Base-by-base conservation (phyloP, 1,139 yeast species). In the Geotrichum bryndzae region DNA sequence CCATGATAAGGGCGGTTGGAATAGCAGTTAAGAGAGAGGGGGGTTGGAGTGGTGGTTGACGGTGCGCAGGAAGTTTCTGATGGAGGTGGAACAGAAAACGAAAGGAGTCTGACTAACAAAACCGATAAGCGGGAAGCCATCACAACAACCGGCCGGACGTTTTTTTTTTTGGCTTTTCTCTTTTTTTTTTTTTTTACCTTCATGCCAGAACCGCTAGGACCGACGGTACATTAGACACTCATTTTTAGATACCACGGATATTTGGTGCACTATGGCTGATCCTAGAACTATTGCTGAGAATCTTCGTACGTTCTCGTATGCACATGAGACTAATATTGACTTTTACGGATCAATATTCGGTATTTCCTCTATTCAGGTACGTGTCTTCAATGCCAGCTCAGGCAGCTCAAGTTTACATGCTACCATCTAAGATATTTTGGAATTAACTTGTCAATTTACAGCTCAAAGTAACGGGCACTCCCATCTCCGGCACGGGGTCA, bases 261-360 rank as follows among this genome's bases (percentile, higher is more conserved):
- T 10, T 41, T 4, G 22, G 7, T 18, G 3, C 45, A 15, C 48
- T 0, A 56, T 56, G 59, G 53, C 18, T 51, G 55, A 56, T 38
- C 13, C 41, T 35, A 35, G 38, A 18, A n/a, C 50, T n/a, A 41
- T 41, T 41, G 8, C 58, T 5, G 58, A 56, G 15, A 27, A 50
- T n/a, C 38, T 22, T 22, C 59, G 54, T 2, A 35, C 62, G 11
- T 60, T 56, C 27, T 27, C 77, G 86, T 88, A 88, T 87, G 78
- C 90, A 84, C 71, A 95, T 95, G 67, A 88, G 81, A 69, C 96
- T 94, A 72, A 88, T 76, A 64, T 88, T 75, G 67, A 88, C 80
- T 85, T 61, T n/a, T 61, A 33, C 38, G 63, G 63, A 94, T 87
- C 96, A 94, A 88, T 94, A 87, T 88, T 77, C 85, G 90, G 63